Evolutionary conservation across 257 asterid genomes (phyloP).

Genomic region (Rubia yunnanensis): DNA sequence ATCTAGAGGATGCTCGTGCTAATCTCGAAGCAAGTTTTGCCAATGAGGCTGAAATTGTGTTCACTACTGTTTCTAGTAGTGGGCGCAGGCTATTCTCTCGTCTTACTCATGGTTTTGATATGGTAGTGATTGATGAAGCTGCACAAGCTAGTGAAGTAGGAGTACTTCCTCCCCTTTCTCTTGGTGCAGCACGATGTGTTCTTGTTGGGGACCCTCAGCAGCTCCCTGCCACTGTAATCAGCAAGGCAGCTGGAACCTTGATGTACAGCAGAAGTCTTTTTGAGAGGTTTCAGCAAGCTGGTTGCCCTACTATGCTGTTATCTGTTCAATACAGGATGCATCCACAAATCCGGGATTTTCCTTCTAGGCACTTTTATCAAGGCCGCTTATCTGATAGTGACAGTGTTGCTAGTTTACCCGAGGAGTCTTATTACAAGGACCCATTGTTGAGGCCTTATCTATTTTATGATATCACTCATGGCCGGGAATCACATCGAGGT

Average conservation of each 20-base stretch:
- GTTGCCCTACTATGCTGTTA: constrained; percentile 95
- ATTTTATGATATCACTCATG: constrained; percentile 75
- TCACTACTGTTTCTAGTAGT: constrained; percentile 96
- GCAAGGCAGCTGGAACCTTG: constrained; percentile 97
- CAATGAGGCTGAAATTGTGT: constrained; percentile 95
- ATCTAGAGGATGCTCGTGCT: constrained; percentile 94
- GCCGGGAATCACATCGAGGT: constrained; percentile 96
- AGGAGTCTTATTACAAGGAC: constrained; percentile 77
- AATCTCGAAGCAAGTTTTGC: constrained; percentile 98
- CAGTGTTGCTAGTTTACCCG: constrained; percentile 63
- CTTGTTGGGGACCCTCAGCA: constrained; percentile 99
- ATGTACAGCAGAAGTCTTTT: constrained; percentile 95
- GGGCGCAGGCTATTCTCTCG: constrained; percentile 95
- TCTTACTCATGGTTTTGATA: constrained; percentile 93
- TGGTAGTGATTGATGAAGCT: constrained; percentile 99
- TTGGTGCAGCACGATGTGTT: constrained; percentile 99
- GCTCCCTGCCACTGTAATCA: constrained; percentile 97
- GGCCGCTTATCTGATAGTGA: constrained; percentile 98
- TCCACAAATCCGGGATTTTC: constrained; percentile 91
- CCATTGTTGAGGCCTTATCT: constrained; percentile 70
- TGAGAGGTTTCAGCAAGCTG: constrained; percentile 97
- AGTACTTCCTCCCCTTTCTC: constrained; percentile 86
- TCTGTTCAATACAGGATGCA: constrained; percentile 99
- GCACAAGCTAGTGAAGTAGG: constrained; percentile 99
- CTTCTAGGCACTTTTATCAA: constrained; percentile 92